phyloP scores from a whole-genome alignment of 2,329 filamentous ascomycete genomes.

The Penicillium freii region DNA sequence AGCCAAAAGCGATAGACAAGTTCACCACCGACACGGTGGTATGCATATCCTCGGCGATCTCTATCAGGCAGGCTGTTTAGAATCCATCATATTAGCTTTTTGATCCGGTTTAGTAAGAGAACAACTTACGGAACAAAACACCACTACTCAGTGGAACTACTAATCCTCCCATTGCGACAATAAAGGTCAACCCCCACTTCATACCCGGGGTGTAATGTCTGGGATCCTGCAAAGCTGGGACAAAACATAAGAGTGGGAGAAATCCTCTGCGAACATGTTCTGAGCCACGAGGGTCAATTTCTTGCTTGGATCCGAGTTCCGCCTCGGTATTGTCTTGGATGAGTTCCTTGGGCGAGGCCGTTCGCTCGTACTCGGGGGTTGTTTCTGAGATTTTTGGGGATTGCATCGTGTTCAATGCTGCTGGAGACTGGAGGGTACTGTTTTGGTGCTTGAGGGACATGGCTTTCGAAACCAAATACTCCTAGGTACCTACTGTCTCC shows the following conservation, averaged over 20 bases:
- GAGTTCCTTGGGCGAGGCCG: too few species aligned
- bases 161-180: not conserved
- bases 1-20: not conserved
- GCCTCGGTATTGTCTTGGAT: too few species aligned
- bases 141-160: not conserved
- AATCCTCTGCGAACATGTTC: not conserved
- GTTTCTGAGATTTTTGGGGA: not conserved
- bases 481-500: too few species aligned
- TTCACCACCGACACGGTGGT: not conserved
- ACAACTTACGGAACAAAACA: too few species aligned
- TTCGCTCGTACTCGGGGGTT: not conserved
- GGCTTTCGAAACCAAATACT: not conserved
- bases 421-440: not conserved
- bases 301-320: not conserved
- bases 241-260: not conserved
- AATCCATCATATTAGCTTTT: not conserved
- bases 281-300: not conserved
- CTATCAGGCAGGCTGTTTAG: not conserved
- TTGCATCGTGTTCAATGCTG: not conserved
- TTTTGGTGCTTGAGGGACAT: not conserved
- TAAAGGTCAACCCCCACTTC: not conserved
- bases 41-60: not conserved
- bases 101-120: too few species aligned
- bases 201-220: not conserved
- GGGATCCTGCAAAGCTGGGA: not conserved